Evolutionary conservation across 257 asterid species (phyloP).

Genomic region (Solanum corneliomulleri): DNA sequence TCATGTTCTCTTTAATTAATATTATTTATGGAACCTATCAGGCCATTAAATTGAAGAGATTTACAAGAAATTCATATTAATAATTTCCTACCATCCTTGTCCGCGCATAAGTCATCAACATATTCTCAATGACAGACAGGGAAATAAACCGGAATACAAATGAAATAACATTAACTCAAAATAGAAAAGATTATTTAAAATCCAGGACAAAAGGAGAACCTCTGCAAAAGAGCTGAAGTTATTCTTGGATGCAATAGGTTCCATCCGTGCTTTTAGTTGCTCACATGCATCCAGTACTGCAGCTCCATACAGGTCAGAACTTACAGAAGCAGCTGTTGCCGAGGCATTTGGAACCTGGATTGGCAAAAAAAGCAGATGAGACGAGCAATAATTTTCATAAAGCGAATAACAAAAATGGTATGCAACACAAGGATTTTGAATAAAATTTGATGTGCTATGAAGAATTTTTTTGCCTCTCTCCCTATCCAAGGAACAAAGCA

Average conservation of each 20-base stretch:
- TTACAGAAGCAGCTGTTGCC: constrained; percentile 98
- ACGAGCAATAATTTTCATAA: not conserved
- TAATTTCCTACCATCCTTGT: not conserved
- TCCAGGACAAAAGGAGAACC: constrained; percentile 28
- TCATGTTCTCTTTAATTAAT: not conserved
- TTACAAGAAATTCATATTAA: not conserved
- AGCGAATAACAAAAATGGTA: not conserved
- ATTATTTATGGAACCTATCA: not conserved
- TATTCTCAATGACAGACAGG: not conserved
- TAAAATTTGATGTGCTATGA: not conserved
- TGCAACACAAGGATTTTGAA: not conserved
- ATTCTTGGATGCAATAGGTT: constrained; percentile 45
- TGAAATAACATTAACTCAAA: not conserved
- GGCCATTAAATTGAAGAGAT: not conserved
- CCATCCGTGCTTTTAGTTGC: constrained; percentile 86
- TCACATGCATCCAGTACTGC: constrained; percentile 96
- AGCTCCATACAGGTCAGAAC: constrained; percentile 92
- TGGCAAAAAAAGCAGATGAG: not conserved
- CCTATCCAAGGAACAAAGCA: not conserved
- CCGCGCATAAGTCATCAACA: not conserved
- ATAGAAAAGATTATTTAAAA: not conserved
- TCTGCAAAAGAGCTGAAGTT: constrained; percentile 60
- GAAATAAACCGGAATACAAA: not conserved
- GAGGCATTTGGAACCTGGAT: constrained; percentile 90
- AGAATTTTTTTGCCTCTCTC: not conserved